phyloP scores from a whole-genome alignment of 2,329 filamentous ascomycete genomes.

The Colletotrichum sidae region DNA sequence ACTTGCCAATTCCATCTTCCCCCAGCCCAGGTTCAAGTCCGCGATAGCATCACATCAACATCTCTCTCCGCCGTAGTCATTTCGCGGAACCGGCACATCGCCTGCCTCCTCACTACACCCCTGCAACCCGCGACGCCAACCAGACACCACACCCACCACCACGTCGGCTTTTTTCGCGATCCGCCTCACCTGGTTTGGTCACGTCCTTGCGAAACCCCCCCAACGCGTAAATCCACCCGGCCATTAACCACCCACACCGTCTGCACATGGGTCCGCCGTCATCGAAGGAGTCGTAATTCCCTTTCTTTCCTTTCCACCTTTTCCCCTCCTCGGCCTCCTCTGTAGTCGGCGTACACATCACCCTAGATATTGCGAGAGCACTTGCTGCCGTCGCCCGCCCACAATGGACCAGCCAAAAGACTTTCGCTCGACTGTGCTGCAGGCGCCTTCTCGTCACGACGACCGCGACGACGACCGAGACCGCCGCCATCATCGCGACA shows the following conservation, averaged over 20 bases:
- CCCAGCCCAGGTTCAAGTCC: slow-evolving; percentile 1
- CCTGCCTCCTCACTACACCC: slow-evolving; percentile 5
- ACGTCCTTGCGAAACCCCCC: slow-evolving; percentile 9
- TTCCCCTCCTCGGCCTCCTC: slow-evolving; percentile 4
- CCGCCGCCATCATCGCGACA: slow-evolving; percentile 58
- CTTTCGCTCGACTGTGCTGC: slow-evolving; percentile 63
- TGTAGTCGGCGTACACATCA: slow-evolving; percentile 17
- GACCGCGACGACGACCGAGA: slow-evolving; percentile 49
- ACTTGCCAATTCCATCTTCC: neutral
- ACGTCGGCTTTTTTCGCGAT: slow-evolving; percentile 35
- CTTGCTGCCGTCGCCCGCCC: slow-evolving; percentile 29
- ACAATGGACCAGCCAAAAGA: slow-evolving; percentile 56
- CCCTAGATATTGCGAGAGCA: too few species aligned
- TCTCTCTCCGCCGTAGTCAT: neutral
- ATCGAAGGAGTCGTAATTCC: slow-evolving; percentile 22
- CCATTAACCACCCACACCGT: slow-evolving; percentile 8
- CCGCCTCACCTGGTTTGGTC: slow-evolving; percentile 30
- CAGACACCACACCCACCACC: slow-evolving; percentile 19
- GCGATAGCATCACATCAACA: slow-evolving; percentile 29
- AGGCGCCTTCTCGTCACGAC: slow-evolving; percentile 56
- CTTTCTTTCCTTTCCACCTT: slow-evolving; percentile 7
- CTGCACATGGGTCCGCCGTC: slow-evolving; percentile 36
- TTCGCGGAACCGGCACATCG: slow-evolving; percentile 15
- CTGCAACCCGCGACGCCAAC: slow-evolving; percentile 22
- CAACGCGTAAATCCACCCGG: slow-evolving; percentile 24